Conservation (phyloP, 768 basidiomycete genomes). For the Trichaptum fuscoviolaceum region DNA sequence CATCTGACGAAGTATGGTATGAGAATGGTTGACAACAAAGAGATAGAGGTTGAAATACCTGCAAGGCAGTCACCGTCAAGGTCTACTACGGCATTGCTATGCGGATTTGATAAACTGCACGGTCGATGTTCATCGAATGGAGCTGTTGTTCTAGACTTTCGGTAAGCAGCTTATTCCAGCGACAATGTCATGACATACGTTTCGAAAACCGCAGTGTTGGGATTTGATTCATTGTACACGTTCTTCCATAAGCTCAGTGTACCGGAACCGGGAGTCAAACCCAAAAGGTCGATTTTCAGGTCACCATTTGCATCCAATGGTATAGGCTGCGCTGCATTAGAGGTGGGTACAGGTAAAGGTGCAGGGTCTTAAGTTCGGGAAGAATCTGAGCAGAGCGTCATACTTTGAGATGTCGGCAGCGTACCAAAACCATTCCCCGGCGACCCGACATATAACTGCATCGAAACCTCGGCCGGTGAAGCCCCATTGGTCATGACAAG, state of each 20-base stretch:
- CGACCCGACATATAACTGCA: constrained; percentile 66
- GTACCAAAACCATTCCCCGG: constrained; percentile 62
- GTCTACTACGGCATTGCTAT: constrained; percentile 93
- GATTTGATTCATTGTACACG: constrained; percentile 58
- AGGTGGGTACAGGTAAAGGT: constrained; percentile 52
- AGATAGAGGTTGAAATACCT: constrained; percentile 35
- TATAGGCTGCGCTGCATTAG: constrained; percentile 75
- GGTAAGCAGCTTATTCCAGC: constrained; percentile 7
- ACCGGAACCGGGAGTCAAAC: constrained; percentile 42
- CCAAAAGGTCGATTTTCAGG: constrained; percentile 85
- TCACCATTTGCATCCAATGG: constrained; percentile 83
- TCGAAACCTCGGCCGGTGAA: constrained; percentile 46
- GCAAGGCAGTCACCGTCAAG: constrained; percentile 94
- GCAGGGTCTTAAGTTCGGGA: neutral
- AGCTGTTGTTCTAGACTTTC: constrained; percentile 57
- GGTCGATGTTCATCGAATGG: constrained; percentile 37
- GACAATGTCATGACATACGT: constrained; percentile 44
- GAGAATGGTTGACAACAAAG: neutral
- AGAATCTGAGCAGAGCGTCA: neutral
- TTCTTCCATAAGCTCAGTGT: constrained; percentile 75
- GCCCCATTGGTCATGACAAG: constrained; percentile 75
- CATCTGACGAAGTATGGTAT: constrained; percentile 40
- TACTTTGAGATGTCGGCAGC: constrained; percentile 13
- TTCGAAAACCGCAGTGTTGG: constrained; percentile 51
- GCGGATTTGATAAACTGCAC: constrained; percentile 81